Percentiles rank a stretch among this genome's conserved stretches.
Evolutionary conservation across 768 basidiomycete genomes (phyloP).

Genomic region (Boletus edulis): DNA sequence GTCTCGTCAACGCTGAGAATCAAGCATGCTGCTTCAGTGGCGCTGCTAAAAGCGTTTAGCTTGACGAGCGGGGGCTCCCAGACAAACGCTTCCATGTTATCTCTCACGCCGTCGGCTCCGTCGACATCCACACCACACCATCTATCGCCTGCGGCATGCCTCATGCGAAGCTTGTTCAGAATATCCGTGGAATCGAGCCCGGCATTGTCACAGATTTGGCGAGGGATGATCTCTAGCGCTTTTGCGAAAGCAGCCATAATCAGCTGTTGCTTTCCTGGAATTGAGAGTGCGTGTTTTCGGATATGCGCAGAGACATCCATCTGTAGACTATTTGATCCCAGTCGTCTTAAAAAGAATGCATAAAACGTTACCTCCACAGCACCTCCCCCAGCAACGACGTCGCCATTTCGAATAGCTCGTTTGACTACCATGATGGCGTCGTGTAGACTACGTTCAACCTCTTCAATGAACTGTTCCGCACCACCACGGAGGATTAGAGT

Average conservation of each 20-base stretch:
- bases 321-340: slow-evolving; percentile 39
- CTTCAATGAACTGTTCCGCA: slow-evolving; percentile 98
- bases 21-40: slow-evolving; percentile 93
- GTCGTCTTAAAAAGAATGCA: background rate
- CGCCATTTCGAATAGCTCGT: slow-evolving; percentile 91
- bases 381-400: slow-evolving; percentile 96
- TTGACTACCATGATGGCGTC: slow-evolving; percentile 99
- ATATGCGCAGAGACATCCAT: slow-evolving; percentile 98
- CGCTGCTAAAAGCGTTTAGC: slow-evolving; percentile 92
- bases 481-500: slow-evolving; percentile 93
- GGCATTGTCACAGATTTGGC: slow-evolving; percentile 98
- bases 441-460: slow-evolving; percentile 95
- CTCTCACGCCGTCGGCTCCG: slow-evolving; percentile 79
- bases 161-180: slow-evolving; percentile 96
- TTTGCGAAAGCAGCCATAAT: slow-evolving; percentile 96
- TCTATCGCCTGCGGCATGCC: slow-evolving; percentile 81
- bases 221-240: slow-evolving; percentile 94
- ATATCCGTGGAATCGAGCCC: slow-evolving; percentile 97
- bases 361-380: slow-evolving; percentile 77
- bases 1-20: slow-evolving; percentile 98
- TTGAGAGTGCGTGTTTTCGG: slow-evolving; percentile 84
- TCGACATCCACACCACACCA: slow-evolving; percentile 98
- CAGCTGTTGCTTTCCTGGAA: slow-evolving; percentile 93
- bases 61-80: slow-evolving; percentile 98
- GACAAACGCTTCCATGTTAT: slow-evolving; percentile 97